Conservation (phyloP, 768 basidiomycete genomes). For the Psilocybe azurescens region DNA sequence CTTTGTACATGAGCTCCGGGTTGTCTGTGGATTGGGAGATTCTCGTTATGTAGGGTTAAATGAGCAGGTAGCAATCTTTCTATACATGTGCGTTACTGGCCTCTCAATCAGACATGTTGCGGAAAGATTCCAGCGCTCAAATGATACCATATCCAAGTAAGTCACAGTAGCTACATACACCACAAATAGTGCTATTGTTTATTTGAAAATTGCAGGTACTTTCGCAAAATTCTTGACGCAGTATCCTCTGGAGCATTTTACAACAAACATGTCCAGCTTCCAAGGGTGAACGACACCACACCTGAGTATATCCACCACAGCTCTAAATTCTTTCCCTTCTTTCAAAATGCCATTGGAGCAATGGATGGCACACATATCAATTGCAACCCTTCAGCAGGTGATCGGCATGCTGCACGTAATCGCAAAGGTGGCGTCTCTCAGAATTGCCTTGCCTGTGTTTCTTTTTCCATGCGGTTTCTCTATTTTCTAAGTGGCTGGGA, state of each 20-base stretch:
- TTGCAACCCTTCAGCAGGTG: background rate
- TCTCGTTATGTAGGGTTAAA: no score
- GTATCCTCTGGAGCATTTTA: background rate
- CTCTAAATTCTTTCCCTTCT: no score
- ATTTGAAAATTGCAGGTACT: no score
- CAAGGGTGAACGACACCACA: background rate
- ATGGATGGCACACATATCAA: background rate
- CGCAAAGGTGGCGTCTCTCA: constrained; percentile 31
- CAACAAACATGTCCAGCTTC: background rate
- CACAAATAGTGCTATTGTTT: no score
- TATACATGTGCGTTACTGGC: no score
- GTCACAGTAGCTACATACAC: no score
- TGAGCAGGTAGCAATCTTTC: no score
- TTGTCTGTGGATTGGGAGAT: no score
- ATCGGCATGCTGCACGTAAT: constrained; percentile 14
- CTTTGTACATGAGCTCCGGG: no score
- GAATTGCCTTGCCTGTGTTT: constrained; percentile 36
- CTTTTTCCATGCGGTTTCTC: constrained; percentile 32
- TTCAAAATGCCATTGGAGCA: background rate
- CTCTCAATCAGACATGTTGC: no score
- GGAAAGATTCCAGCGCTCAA: no score
- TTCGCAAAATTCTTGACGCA: background rate
- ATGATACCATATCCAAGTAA: no score
- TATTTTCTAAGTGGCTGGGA: constrained; percentile 41
- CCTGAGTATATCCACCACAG: background rate